Evolutionary conservation across 1,284 basidiomycete species (phyloP).

Genomic region (Ganoderma meredithae): DNA sequence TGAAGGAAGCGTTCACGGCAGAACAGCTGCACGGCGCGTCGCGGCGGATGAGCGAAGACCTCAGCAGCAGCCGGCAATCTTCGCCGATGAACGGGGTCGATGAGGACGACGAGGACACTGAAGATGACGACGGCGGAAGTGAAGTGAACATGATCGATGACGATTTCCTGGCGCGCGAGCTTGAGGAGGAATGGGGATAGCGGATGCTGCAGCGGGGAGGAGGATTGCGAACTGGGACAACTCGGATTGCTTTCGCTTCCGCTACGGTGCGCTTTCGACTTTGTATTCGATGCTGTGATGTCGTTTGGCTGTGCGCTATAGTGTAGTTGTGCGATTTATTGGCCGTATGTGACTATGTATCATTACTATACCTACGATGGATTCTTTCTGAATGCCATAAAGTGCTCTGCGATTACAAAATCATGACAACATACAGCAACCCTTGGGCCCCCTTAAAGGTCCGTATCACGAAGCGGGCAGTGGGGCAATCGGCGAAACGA

Average conservation of each 20-base stretch:
- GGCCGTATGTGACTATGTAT: constrained; percentile 30
- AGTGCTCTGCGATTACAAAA: not conserved
- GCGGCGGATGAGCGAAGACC: constrained; percentile 31
- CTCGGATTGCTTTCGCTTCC: not conserved
- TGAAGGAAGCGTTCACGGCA: constrained; percentile 71
- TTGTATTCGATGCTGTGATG: constrained; percentile 16
- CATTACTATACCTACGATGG: constrained; percentile 24
- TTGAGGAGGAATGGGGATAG: constrained; percentile 79
- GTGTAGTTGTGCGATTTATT: constrained; percentile 29
- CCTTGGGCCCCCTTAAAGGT: not conserved
- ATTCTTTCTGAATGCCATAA: not conserved
- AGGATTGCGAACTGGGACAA: not conserved
- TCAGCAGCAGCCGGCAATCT: constrained; percentile 28
- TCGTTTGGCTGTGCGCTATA: constrained; percentile 23
- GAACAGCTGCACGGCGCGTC: constrained; percentile 51
- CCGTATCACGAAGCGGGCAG: not conserved
- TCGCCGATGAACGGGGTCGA: constrained; percentile 35
- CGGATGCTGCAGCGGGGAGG: not conserved
- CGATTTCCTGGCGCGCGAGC: constrained; percentile 76
- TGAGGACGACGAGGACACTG: constrained; percentile 48
- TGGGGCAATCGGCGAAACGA: constrained; percentile 26
- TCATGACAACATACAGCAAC: not conserved
- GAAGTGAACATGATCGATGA: constrained; percentile 59
- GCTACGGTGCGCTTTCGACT: constrained; percentile 15
- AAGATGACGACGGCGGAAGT: constrained; percentile 49